Base-by-base conservation (phyloP, 768 basidiomycete genomes). In the Rhizopogon salebrosus region DNA sequence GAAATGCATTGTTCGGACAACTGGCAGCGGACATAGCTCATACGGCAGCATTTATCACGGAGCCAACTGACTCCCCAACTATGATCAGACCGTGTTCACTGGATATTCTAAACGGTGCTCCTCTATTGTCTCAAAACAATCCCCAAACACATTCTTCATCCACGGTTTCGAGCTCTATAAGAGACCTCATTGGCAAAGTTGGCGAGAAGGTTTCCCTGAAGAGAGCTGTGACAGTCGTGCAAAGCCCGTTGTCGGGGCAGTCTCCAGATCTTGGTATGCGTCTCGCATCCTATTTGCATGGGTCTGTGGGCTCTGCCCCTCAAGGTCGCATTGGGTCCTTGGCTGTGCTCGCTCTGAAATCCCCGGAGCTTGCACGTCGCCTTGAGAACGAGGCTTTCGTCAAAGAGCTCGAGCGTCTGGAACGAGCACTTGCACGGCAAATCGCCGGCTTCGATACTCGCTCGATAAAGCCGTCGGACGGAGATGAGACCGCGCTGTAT, bases 11-110 rank as follows among this genome's bases (percentile, higher is more conserved):
- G 11, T 98, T 98, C 62, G 76, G 82, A 14, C 76, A 77, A 50
- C 79, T 95, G 36, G 87, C 89, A 11, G 75, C 78, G 37, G 84
- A 91, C 60, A 85, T 97, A 58, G 87, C 92, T 14, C 85, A 89
- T 60, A 92, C 90, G 1, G 83, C 86, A 31, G 92, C 92, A 6
- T 89, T 84, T 62, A 73, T 90, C 39, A 69, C 80, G 0, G 80
- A 83, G 50, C 79, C 82, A 41, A 59, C 58, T 38, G 48, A 51
- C 46, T 64, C 56, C 40, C 59, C 61, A 10, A 56, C 58, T 49
- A 64, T 74, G 40, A 77, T 93, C 51, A 70, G 70, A 29, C 64
- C 76, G 16, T 78, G 79, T 56, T 70, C 80, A 3, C 60, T 86
- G 55, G 79, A 83, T 31, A 62, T 73, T 41, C 67, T 85, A 31